Evolutionary conservation across 2,329 filamentous ascomycete species (phyloP).

Genomic region (Aspergillus neoniger): DNA sequence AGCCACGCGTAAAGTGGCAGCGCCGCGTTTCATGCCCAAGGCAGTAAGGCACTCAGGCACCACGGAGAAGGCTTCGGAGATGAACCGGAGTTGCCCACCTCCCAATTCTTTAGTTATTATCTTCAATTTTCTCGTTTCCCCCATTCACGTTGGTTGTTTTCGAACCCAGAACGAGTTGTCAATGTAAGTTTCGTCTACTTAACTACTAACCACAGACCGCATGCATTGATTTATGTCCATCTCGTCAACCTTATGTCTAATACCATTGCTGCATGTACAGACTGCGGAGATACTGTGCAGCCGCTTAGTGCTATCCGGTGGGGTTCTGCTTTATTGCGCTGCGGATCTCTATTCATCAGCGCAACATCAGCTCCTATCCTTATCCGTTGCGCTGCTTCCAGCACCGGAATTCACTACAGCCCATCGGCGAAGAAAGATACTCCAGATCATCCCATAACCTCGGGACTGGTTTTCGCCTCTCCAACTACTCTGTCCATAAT

Average conservation of each 20-base stretch:
- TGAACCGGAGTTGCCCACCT: not conserved
- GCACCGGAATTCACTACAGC: not conserved
- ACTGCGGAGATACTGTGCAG: conserved; percentile 13
- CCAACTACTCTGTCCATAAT: not conserved
- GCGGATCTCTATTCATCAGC: conserved; percentile 1
- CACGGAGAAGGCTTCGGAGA: not conserved
- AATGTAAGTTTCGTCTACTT: too few relatives aligned
- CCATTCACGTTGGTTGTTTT: too few relatives aligned
- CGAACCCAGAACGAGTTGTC: too few relatives aligned
- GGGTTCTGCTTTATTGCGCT: conserved; percentile 16
- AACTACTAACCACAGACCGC: too few relatives aligned
- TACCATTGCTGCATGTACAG: not conserved
- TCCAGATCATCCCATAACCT: not conserved
- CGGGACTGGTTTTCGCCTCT: not conserved
- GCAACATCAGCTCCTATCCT: not conserved
- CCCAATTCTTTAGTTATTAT: not conserved
- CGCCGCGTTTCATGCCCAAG: conserved; percentile 29
- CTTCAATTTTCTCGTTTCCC: too few relatives aligned
- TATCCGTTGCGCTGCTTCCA: not conserved
- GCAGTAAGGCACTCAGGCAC: conserved; percentile 14
- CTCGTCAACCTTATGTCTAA: not conserved
- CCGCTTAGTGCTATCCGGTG: conserved; percentile 21
- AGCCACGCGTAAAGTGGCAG: conserved; percentile 40
- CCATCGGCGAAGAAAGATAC: not conserved
- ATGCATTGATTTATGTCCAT: too few relatives aligned